A percentile compares a stretch with the other conserved stretches of the same genome.
Conservation (phyloP, 2,329 filamentous ascomycete genomes). For the Botrytis galanthina region DNA sequence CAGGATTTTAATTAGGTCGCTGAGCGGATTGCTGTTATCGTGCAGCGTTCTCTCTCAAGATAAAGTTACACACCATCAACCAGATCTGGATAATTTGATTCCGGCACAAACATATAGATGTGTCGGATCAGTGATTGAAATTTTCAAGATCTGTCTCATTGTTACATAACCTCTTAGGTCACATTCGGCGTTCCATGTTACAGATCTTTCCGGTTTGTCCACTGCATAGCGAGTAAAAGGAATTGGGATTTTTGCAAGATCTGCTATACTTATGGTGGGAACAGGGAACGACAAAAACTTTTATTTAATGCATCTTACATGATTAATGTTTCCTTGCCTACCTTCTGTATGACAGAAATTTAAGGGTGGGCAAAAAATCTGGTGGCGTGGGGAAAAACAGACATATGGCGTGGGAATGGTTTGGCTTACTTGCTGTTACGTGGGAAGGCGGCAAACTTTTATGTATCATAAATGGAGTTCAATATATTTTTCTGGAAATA, state of each 20-base stretch:
- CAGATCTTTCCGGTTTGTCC: conserved; percentile 36
- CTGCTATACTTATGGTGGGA: conserved; percentile 31
- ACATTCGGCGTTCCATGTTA: conserved; percentile 37
- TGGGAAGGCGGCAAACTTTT: conserved; percentile 26
- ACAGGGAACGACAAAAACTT: conserved; percentile 29
- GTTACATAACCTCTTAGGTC: conserved; percentile 38
- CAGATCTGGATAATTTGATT: conserved; percentile 11
- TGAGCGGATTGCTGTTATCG: conserved; percentile 37
- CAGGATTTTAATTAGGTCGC: conserved; percentile 28
- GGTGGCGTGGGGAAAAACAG: conserved; percentile 30
- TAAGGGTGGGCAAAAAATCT: conserved; percentile 27
- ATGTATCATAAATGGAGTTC: conserved; percentile 39
- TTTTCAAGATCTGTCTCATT: conserved; percentile 28
- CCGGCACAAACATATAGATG: not conserved
- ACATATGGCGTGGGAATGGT: conserved; percentile 36
- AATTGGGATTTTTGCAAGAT: conserved; percentile 36
- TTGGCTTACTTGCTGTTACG: conserved; percentile 32
- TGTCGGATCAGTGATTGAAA: conserved; percentile 13
- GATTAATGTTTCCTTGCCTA: conserved; percentile 36
- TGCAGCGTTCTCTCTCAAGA: conserved; percentile 25
- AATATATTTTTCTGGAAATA: conserved; percentile 24
- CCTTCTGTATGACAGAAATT: conserved; percentile 29
- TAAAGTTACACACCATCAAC: conserved; percentile 4
- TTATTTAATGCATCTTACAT: conserved; percentile 38
- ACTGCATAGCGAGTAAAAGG: conserved; percentile 41